Percentiles rank a stretch among this genome's conserved stretches.
These are phyloP conservation scores for Suhomyces bolitotheri DNA, from an alignment of 1,139 yeast genomes.

Conservation along the genomic window DNA sequence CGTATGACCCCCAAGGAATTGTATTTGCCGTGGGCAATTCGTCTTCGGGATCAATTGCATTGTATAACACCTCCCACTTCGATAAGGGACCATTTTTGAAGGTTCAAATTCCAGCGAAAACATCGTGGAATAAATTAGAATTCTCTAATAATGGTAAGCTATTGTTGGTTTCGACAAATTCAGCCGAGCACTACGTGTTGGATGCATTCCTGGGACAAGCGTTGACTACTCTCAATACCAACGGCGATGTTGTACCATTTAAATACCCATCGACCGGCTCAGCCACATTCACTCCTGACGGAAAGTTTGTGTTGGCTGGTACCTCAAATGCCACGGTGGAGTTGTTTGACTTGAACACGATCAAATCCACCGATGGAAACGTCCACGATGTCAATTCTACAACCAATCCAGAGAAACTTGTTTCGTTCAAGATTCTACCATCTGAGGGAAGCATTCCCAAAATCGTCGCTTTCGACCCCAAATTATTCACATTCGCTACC, in stretches of 20 bases:
- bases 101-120: conserved; percentile 26
- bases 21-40: conserved; percentile 70
- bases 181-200: conserved; percentile 54
- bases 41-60: conserved; percentile 45
- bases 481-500: conserved; percentile 71
- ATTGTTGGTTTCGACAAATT: conserved; percentile 64
- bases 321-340: conserved; percentile 56
- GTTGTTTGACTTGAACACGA: conserved; percentile 59
- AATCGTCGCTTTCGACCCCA: conserved; percentile 75
- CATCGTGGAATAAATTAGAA: conserved; percentile 65
- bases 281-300: conserved; percentile 81
- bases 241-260: conserved; percentile 19
- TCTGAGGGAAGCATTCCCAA: conserved; percentile 50
- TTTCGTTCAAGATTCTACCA: conserved; percentile 27
- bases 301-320: conserved; percentile 60
- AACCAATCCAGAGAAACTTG: conserved; percentile 25
- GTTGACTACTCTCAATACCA: conserved; percentile 44
- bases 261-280: conserved; percentile 59
- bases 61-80: conserved; percentile 61
- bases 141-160: conserved; percentile 81
- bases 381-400: conserved; percentile 15
- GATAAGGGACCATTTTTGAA: conserved; percentile 56
- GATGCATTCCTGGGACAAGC: conserved; percentile 73
- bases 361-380: conserved; percentile 32
- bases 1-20: conserved; percentile 81